Evolutionary conservation across 169 alveolate genomes (phyloP), one percentile per base, ranked within the genome.

Genomic region (Cryptosporidium baileyi): DNA sequence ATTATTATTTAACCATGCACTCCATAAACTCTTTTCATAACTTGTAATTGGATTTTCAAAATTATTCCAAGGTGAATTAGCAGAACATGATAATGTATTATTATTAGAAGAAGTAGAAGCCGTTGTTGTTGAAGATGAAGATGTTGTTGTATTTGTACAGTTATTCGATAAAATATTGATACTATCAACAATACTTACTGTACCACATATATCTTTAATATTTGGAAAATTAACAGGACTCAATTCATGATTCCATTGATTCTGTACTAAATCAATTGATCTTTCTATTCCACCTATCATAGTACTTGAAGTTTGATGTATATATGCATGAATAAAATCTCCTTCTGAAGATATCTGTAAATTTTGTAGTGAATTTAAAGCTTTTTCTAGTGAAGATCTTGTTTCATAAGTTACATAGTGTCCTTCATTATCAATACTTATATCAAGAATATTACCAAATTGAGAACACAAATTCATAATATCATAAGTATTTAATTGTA

Each of bases 291-390:
- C 85, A 7, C 67, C 85, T 13, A 74, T 74, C 43, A 41, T 41
- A 4, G 51, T 54, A 30, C 54, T 74, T 51, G 85, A 74, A 3
- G 67, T 57, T 11, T 74, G 85, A 57, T 74, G 74, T 26, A 74
- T 52, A 57, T 38, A 74, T 28, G 57, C 85, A 57, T 74, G 85
- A 74, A 74, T 51, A 57, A 74, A 74, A 36, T 74, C 85, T 0
- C 85, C 85, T 2, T 74, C 67, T 19, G 85, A 38, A 3, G 85
- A 74, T n/a, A 74, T 36, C 22, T 51, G 85, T 17, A 74, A 61
- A 57, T 74, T 74, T 15, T 74, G 74, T 15, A 74, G 67, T 3
- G 67, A 51, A 19, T 52, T 52, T 26, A 74, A 51, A 26, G 85
- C 85, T 74, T 54, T 51, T 17, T 74, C 65, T 19, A 74, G 34